A percentile compares a stretch with the other conserved stretches of the same genome.
These are phyloP conservation scores for Blastomyces silverae DNA, from an alignment of 2,329 filamentous ascomycete genomes.

Conservation along the genomic window DNA sequence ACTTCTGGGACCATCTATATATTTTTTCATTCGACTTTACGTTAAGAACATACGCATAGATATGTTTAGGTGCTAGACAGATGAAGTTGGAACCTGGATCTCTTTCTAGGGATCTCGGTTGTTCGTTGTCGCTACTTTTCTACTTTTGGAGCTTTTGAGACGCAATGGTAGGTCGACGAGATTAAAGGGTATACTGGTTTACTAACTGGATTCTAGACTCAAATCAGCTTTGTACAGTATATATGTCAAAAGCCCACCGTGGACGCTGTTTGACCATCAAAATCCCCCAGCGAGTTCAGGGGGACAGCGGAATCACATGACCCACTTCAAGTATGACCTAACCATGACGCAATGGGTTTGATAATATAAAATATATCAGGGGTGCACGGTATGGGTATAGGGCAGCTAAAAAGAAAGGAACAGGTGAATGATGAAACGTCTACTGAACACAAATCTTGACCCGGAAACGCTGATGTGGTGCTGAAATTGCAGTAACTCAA, in stretches of 20 bases:
- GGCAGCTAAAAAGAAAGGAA: not conserved
- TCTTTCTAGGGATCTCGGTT: not conserved
- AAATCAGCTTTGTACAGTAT: not conserved
- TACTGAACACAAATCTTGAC: not conserved
- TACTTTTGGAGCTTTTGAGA: not conserved
- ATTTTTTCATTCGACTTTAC: too few relatives aligned
- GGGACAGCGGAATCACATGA: not conserved
- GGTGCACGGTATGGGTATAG: not conserved
- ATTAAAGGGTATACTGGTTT: not conserved
- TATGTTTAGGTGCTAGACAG: not conserved
- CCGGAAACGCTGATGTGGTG: not conserved
- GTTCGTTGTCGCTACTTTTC: not conserved
- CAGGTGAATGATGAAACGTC: not conserved
- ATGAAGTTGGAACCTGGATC: not conserved
- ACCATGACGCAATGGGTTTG: not conserved
- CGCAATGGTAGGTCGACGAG: not conserved
- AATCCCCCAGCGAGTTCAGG: not conserved
- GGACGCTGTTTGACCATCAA: not conserved
- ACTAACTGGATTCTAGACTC: not conserved
- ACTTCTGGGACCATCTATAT: not conserved
- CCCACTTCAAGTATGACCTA: not conserved
- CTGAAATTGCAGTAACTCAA: not conserved
- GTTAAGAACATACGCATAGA: not conserved
- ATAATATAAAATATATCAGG: not conserved
- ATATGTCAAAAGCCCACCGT: not conserved